Evolutionary conservation across 202 grass and related monocot species (phyloP).

Genomic region (Miscanthus sacchariflorus): DNA sequence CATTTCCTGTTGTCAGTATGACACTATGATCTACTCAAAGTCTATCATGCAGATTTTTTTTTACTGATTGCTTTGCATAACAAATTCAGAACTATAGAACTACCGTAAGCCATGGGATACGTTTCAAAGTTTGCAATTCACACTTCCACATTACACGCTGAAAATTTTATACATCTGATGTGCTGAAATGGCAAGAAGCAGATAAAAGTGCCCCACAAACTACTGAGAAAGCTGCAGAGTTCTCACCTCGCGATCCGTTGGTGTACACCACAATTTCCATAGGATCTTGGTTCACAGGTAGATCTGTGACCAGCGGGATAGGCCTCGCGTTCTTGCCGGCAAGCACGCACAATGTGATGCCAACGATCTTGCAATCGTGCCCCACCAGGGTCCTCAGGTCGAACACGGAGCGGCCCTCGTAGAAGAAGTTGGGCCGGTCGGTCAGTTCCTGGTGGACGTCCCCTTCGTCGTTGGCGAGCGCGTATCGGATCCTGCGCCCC

Average conservation of each 20-base stretch:
- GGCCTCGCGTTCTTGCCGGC: background rate
- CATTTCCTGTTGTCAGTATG: too few species aligned
- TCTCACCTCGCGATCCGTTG: background rate
- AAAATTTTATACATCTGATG: background rate
- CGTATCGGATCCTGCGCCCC: background rate
- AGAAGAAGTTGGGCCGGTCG: background rate
- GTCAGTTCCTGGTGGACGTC: background rate
- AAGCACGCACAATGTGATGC: background rate
- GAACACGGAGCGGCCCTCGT: background rate
- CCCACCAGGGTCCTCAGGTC: background rate
- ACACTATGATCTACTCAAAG: too few species aligned
- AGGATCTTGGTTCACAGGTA: background rate
- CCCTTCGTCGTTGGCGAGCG: background rate
- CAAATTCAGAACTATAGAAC: background rate
- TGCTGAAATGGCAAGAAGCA: background rate
- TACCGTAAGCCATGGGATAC: background rate
- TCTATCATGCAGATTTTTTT: too few species aligned
- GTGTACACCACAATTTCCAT: background rate
- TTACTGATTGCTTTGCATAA: too few species aligned
- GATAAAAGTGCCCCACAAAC: background rate
- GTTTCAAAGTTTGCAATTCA: background rate
- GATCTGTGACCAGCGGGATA: background rate
- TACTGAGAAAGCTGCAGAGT: background rate
- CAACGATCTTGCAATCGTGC: background rate
- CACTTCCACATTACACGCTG: too few species aligned